Percentiles rank a stretch among this genome's conserved stretches.
Conservation (phyloP, 306 rosid genomes). For the Biancaea sappan region DNA sequence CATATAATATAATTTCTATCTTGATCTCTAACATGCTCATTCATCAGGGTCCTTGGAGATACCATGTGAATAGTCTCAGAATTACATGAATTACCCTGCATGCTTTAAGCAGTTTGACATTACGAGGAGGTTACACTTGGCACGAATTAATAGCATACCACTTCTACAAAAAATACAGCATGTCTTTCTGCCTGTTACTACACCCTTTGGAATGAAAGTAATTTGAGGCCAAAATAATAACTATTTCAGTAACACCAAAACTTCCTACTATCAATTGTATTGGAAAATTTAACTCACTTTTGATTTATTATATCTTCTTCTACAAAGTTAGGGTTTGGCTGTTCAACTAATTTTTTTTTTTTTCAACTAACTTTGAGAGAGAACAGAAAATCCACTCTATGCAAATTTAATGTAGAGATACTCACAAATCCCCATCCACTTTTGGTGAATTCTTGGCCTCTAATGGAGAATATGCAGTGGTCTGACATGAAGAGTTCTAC, state of each 20-base stretch:
- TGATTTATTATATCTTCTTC: not conserved
- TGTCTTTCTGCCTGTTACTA: not conserved
- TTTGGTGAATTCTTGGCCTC: conserved; percentile 89
- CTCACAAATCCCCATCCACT: conserved; percentile 94
- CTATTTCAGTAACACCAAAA: not conserved
- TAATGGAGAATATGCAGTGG: conserved; percentile 66
- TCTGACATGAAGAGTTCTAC: conserved; percentile 76
- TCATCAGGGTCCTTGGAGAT: not conserved
- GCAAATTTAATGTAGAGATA: conserved; percentile 18
- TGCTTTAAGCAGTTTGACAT: not conserved
- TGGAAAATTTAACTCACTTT: not conserved
- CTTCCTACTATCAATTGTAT: not conserved
- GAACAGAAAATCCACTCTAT: not conserved
- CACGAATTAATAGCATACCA: not conserved
- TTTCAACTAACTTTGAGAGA: not conserved
- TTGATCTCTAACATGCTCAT: not conserved
- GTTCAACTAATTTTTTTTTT: not conserved
- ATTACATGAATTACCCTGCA: not conserved
- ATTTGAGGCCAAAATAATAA: not conserved
- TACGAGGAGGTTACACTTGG: not conserved
- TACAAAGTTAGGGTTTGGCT: not conserved
- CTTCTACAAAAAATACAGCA: not conserved
- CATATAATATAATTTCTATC: not conserved
- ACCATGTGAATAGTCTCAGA: not conserved
- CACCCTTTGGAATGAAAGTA: not conserved